Evolutionary conservation across 78 protist genomes (phyloP).

Genomic region (Salpingoeca rosetta): DNA sequence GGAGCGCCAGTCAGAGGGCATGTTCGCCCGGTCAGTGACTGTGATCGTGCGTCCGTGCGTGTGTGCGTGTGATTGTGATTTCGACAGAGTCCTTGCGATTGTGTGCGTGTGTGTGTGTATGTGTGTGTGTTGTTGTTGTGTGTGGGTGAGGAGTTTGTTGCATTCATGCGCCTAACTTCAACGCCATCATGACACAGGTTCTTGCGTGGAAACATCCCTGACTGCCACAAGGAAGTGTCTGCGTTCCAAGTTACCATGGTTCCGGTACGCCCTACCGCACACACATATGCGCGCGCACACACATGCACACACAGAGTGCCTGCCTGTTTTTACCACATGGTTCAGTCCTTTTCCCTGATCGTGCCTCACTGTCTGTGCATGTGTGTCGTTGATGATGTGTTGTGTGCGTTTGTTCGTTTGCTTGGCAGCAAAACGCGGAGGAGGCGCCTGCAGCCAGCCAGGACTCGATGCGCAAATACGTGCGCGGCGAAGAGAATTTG

Average conservation of each 20-base stretch:
- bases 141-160: too few species aligned
- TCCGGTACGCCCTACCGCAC: neutral
- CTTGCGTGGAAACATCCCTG: neutral
- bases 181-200: too few species aligned
- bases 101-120: neutral
- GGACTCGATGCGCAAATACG: neutral
- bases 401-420: too few species aligned
- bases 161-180: too few species aligned
- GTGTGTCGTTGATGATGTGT: too few species aligned
- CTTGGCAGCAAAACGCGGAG: too few species aligned
- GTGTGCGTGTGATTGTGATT: neutral
- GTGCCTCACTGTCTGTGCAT: too few species aligned
- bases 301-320: too few species aligned
- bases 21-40: neutral
- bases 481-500: slow-evolving; percentile 4
- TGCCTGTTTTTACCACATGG: too few species aligned
- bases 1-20: neutral
- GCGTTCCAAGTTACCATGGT: neutral
- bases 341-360: too few species aligned
- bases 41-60: neutral
- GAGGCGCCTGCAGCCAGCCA: too few species aligned
- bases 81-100: neutral
- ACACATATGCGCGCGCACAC: too few species aligned
- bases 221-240: neutral
- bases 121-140: neutral